A percentile compares a stretch with the other conserved stretches of the same genome.
Conservation (phyloP, 2,329 filamentous ascomycete species). For the Sporothrix pallida region DNA sequence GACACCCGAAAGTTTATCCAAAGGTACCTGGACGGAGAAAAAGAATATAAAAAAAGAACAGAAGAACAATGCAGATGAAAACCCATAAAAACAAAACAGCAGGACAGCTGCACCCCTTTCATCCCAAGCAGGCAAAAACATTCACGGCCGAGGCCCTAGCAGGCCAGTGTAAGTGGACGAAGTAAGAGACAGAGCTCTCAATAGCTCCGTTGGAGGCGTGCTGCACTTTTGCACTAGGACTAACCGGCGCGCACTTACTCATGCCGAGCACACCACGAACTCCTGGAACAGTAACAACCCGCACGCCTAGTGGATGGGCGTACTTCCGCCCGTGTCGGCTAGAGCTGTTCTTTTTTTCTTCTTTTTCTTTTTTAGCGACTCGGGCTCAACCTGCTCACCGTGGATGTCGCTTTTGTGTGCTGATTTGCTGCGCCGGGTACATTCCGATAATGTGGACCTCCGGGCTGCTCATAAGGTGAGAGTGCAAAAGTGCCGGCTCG, state of each 20-base stretch:
- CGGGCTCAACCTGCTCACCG: background rate
- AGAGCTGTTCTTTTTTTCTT: background rate
- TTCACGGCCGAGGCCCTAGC: background rate
- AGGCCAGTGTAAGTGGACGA: background rate
- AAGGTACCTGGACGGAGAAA: background rate
- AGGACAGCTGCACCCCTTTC: background rate
- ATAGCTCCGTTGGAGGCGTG: background rate
- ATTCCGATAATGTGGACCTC: conserved; percentile 3
- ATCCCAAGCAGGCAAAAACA: background rate
- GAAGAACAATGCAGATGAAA: background rate
- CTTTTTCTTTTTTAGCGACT: background rate
- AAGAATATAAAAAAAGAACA: background rate
- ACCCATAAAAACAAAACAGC: conserved; percentile 1
- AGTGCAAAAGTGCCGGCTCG: background rate
- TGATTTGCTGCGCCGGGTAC: background rate
- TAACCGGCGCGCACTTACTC: conserved; percentile 9
- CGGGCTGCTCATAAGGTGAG: background rate
- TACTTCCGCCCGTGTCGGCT: background rate
- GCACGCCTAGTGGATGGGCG: background rate
- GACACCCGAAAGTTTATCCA: background rate
- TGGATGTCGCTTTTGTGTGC: background rate
- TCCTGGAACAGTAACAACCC: background rate
- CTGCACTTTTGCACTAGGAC: background rate
- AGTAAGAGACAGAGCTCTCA: background rate
- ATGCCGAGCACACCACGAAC: background rate